A percentile compares a stretch with the other conserved stretches of the same genome.
Evolutionary conservation across 2,329 filamentous ascomycete species (phyloP).

Genomic region (Aureobasidium sp.): DNA sequence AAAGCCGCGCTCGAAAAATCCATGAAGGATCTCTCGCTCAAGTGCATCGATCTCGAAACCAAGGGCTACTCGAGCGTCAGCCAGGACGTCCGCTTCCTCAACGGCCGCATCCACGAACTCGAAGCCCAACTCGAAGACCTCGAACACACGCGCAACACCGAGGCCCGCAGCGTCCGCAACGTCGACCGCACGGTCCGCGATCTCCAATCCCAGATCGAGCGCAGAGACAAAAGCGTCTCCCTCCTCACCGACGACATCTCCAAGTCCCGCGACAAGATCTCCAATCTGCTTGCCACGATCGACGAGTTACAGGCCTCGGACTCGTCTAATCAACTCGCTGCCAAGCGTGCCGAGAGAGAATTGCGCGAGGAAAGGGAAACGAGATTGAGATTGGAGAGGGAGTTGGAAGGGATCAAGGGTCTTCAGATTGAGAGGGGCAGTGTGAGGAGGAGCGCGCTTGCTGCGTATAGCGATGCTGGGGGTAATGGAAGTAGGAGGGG

Average conservation of each 20-base stretch:
- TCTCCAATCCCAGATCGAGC: constrained; percentile 83
- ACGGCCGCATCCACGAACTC: constrained; percentile 82
- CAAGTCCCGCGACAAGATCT: constrained; percentile 82
- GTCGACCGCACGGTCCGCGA: constrained; percentile 92
- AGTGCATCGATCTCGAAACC: constrained; percentile 87
- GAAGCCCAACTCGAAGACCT: constrained; percentile 69
- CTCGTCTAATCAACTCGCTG: constrained; percentile 69
- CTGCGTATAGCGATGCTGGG: constrained; percentile 38
- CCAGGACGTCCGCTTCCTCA: constrained; percentile 89
- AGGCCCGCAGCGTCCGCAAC: constrained; percentile 81
- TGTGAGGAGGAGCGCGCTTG: constrained; percentile 26
- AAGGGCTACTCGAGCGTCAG: constrained; percentile 93
- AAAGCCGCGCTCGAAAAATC: constrained; percentile 85
- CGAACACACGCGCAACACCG: constrained; percentile 71
- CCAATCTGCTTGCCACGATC: constrained; percentile 81
- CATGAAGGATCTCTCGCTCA: constrained; percentile 82
- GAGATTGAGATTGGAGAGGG: constrained; percentile 71
- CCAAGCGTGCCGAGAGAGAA: constrained; percentile 82
- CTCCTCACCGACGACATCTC: constrained; percentile 76
- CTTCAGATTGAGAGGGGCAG: constrained; percentile 57
- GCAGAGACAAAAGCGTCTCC: constrained; percentile 78
- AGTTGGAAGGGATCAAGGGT: constrained; percentile 74
- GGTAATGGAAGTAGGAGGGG: constrained; percentile 36
- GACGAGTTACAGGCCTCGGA: constrained; percentile 90
- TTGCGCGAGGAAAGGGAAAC: constrained; percentile 84